Conservation (phyloP, 768 basidiomycete genomes). For the Zangia roseola region DNA sequence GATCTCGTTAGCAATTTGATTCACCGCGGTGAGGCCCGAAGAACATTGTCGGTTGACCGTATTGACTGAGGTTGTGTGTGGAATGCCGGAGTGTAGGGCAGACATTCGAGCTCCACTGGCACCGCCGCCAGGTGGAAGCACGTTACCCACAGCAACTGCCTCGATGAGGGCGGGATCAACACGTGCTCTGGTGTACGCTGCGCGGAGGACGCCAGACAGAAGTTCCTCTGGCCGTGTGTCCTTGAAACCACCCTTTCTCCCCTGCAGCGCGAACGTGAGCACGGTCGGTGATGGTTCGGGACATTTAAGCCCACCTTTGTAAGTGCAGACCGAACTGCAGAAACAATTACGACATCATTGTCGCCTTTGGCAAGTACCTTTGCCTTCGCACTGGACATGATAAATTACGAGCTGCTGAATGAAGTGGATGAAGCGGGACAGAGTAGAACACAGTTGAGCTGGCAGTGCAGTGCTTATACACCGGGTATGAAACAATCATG, state of each 20-base stretch:
- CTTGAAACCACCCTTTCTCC: slow-evolving; percentile 87
- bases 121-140: slow-evolving; percentile 84
- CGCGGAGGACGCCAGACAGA: slow-evolving; percentile 72
- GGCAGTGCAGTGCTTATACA: slow-evolving; percentile 16
- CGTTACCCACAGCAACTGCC: slow-evolving; percentile 84
- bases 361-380: slow-evolving; percentile 68
- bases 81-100: slow-evolving; percentile 81
- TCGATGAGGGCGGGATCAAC: slow-evolving; percentile 83
- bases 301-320: slow-evolving; percentile 62
- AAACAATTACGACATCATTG: slow-evolving; percentile 88
- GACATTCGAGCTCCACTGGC: slow-evolving; percentile 85
- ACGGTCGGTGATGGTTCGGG: background rate
- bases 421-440: background rate
- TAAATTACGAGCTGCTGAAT: slow-evolving; percentile 1
- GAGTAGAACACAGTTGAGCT: background rate
- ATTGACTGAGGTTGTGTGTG: slow-evolving; percentile 67
- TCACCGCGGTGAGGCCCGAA: slow-evolving; percentile 79
- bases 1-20: slow-evolving; percentile 82
- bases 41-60: slow-evolving; percentile 93
- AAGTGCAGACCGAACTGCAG: slow-evolving; percentile 86
- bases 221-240: slow-evolving; percentile 84
- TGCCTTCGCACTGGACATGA: slow-evolving; percentile 45
- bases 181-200: slow-evolving; percentile 62
- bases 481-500: slow-evolving; percentile 18
- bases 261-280: slow-evolving; percentile 39